Conservation (phyloP, 1,284 basidiomycete species). For the Puccinia polysora region DNA sequence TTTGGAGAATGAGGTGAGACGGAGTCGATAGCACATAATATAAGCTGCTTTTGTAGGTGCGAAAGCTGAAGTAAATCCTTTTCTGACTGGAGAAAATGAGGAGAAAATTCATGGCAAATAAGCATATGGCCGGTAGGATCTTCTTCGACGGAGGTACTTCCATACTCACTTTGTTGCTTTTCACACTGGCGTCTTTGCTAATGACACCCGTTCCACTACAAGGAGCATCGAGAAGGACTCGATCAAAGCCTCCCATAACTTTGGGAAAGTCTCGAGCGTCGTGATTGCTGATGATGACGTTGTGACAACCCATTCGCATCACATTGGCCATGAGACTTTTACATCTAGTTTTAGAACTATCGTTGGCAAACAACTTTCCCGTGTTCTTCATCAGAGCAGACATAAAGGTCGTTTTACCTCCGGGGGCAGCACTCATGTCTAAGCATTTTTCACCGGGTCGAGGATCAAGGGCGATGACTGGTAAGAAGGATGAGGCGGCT, state of each 20-base stretch:
- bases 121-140: too few species aligned
- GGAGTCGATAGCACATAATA: slow-evolving; percentile 96
- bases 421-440: slow-evolving; percentile 98
- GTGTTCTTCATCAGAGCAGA: slow-evolving; percentile 96
- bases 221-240: slow-evolving; percentile 91
- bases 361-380: slow-evolving; percentile 96
- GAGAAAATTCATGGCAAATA: too few species aligned
- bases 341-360: slow-evolving; percentile 87
- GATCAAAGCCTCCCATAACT: slow-evolving; percentile 96
- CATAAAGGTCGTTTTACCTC: slow-evolving; percentile 95
- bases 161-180: slow-evolving; percentile 71
- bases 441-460: slow-evolving; percentile 89
- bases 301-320: slow-evolving; percentile 94
- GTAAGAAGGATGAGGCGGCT: slow-evolving; percentile 97
- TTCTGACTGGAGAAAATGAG: slow-evolving; percentile 60
- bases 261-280: slow-evolving; percentile 99
- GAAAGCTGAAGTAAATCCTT: slow-evolving; percentile 90
- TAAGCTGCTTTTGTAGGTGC: slow-evolving; percentile 96
- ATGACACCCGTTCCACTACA: slow-evolving; percentile 98
- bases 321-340: slow-evolving; percentile 96
- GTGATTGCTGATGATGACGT: slow-evolving; percentile 94
- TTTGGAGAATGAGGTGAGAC: slow-evolving; percentile 81
- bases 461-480: slow-evolving; percentile 89
- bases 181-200: slow-evolving; percentile 94
- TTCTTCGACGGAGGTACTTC: background rate